Evolutionary conservation across 2,329 filamentous ascomycete genomes (phyloP), one percentile per base, ranked within the genome.

Genomic region (Trichoderma cornu-damae): DNA sequence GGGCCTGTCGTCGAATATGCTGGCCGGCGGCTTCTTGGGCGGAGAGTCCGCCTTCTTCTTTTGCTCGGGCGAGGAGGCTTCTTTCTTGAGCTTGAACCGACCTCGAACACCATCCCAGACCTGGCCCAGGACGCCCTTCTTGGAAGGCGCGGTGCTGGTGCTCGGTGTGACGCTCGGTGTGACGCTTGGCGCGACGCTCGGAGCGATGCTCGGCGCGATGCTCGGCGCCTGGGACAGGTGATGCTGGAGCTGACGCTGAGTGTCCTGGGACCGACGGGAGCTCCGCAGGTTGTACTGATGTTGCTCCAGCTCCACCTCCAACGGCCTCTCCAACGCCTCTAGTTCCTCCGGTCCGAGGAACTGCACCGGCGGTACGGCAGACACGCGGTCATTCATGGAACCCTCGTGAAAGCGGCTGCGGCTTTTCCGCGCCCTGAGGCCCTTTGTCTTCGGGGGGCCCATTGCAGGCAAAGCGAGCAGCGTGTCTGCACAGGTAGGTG

Each of bases 341-440:
- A 59, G 63, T 62, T 72, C 68, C 14, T 70, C 68, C 9, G 71
- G 69, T 20, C 70, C 83, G 40, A 88, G 77, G 69, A 88, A 91
- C 38, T 83, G 79, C 43, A 81, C 78, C 0, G 89, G 89, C 26
- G 90, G 90, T 59, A 79, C 81, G 59, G 83, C 80, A 66, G 88
- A 92, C 30, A 82, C 77, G 62, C 88, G 85, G 71, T 95, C 89
- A 67, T 86, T 90, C 89, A 96, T 93, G 66, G 87, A 93, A 38
- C 88, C 91, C 73, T 96, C 91, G 35, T 86, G 66, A 80, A 95
- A 77, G 73, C 84, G 69, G 75, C 83, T 76, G 63, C 70, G 71
- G 11, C 51, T 60, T 42, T 50, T 60, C 64, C 70, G 56, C 60
- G 61, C 30, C 65, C 65, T 72, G 60, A 73, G 68, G 59, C 72